These are phyloP conservation scores for Chimonanthus salicifolius DNA, from an alignment of 164 flowering plant genomes.

Conservation along the genomic window DNA sequence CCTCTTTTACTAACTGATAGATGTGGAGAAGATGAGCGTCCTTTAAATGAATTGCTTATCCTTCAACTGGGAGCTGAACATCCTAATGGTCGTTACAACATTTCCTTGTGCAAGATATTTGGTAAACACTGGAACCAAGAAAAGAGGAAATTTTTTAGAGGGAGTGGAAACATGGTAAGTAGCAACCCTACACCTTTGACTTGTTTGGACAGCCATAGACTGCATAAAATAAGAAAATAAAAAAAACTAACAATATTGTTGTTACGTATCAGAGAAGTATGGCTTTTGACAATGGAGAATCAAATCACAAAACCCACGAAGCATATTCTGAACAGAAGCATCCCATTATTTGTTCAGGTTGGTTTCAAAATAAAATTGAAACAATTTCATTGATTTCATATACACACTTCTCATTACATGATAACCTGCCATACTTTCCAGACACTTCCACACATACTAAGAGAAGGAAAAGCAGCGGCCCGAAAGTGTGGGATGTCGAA, in stretches of 20 bases:
- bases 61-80: constrained; percentile 65
- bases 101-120: constrained; percentile 53
- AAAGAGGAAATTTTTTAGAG: constrained; percentile 27
- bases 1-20: constrained; percentile 25
- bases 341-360: constrained; percentile 35
- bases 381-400: not conserved
- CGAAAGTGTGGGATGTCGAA: constrained; percentile 41
- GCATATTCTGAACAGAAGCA: constrained; percentile 24
- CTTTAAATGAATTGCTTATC: constrained; percentile 68
- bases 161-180: constrained; percentile 37
- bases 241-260: no score
- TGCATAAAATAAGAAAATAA: no score
- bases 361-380: constrained; percentile 2
- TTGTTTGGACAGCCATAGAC: not conserved
- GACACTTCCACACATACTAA: constrained; percentile 52
- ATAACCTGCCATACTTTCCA: constrained; percentile 10
- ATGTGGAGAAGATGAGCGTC: constrained; percentile 96
- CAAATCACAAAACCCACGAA: constrained; percentile 17
- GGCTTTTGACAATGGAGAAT: constrained; percentile 11
- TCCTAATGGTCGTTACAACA: constrained; percentile 53
- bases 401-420: not conserved
- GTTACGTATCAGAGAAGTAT: constrained; percentile 21
- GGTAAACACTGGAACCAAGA: constrained; percentile 53
- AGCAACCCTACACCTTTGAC: not conserved
- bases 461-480: constrained; percentile 43